Evolutionary conservation across 1,284 basidiomycete species (phyloP).

Genomic region (Ceratobasidium sp.): DNA sequence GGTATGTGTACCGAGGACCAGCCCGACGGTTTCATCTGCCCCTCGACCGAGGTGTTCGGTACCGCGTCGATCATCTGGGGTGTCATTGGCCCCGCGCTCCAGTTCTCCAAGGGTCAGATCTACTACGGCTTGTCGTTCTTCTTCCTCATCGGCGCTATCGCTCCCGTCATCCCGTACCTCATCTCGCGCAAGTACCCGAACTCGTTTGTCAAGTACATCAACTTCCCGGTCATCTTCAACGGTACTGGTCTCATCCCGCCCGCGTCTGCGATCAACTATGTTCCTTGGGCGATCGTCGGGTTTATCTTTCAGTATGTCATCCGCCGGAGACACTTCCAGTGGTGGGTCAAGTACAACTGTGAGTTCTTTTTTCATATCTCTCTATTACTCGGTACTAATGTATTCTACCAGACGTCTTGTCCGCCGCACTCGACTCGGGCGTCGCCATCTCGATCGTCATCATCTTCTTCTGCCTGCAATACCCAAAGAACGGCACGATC

Average conservation of each 20-base stretch:
- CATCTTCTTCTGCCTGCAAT: conserved; percentile 78
- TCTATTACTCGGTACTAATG: conserved; percentile 64
- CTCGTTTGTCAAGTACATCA: conserved; percentile 63
- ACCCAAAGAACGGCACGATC: conserved; percentile 67
- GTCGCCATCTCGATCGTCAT: conserved; percentile 69
- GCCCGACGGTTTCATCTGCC: conserved; percentile 59
- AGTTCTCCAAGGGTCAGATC: conserved; percentile 61
- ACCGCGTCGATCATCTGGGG: conserved; percentile 64
- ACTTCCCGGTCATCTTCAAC: conserved; percentile 65
- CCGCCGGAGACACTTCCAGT: conserved; percentile 52
- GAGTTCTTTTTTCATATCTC: conserved; percentile 55
- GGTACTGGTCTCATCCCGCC: conserved; percentile 64
- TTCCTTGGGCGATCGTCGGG: conserved; percentile 67
- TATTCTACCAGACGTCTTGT: conserved; percentile 70
- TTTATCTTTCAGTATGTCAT: conserved; percentile 67
- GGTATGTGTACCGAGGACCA: conserved; percentile 54
- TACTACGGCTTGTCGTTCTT: conserved; percentile 63
- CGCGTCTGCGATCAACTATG: conserved; percentile 67
- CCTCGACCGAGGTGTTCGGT: conserved; percentile 59
- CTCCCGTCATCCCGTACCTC: conserved; percentile 61
- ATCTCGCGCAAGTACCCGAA: conserved; percentile 63
- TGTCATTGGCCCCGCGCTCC: conserved; percentile 62
- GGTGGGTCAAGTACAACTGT: conserved; percentile 55
- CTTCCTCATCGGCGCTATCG: conserved; percentile 65
- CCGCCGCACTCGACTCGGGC: conserved; percentile 70